These are phyloP conservation scores for Xylariaceae sp. DNA, from an alignment of 2,329 filamentous ascomycete genomes.

Conservation along the genomic window DNA sequence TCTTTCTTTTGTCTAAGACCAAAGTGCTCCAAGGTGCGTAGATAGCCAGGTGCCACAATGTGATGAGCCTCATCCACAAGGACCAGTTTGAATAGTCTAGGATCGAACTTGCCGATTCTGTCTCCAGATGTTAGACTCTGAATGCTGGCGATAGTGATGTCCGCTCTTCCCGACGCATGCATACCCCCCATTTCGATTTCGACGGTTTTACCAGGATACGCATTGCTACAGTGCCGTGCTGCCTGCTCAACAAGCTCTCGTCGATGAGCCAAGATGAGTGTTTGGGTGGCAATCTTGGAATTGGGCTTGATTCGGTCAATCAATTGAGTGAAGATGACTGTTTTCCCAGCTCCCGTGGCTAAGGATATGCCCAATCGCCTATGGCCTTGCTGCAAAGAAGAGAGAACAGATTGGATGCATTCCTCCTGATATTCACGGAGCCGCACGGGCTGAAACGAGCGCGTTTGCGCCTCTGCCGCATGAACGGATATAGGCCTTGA, in stretches of 20 bases:
- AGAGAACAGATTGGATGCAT: constrained; percentile 82
- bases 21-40: constrained; percentile 79
- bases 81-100: constrained; percentile 80
- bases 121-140: constrained; percentile 80
- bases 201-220: constrained; percentile 80
- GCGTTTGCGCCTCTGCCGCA: constrained; percentile 10
- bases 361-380: constrained; percentile 84
- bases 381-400: constrained; percentile 71
- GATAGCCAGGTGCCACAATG: constrained; percentile 84
- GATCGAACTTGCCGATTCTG: constrained; percentile 83
- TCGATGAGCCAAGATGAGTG: constrained; percentile 89
- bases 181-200: constrained; percentile 90
- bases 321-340: constrained; percentile 95
- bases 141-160: constrained; percentile 93
- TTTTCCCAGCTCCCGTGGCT: constrained; percentile 89
- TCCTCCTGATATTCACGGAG: constrained; percentile 89
- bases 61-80: constrained; percentile 97
- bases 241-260: constrained; percentile 95
- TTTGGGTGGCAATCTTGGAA: constrained; percentile 68
- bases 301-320: constrained; percentile 75
- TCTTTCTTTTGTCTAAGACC: constrained; percentile 61
- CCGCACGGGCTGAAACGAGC: constrained; percentile 49
- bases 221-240: constrained; percentile 77
- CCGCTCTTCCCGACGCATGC: constrained; percentile 78
- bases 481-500: constrained; percentile 16